Conservation (phyloP, 2,329 filamentous ascomycete species). For the Rhynchosporium agropyri region DNA sequence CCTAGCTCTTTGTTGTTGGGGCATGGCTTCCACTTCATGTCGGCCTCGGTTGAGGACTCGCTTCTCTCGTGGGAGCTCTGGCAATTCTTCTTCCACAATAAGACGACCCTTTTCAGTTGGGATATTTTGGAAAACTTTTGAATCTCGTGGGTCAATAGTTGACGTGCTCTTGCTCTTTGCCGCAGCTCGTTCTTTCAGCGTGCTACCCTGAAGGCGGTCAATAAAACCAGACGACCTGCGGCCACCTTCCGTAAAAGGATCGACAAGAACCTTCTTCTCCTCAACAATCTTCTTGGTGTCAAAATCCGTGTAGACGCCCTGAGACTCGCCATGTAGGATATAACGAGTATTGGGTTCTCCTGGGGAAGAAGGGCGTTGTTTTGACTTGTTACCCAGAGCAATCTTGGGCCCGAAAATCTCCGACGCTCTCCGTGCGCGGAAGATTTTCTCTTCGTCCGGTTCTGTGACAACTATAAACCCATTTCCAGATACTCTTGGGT, state of each 20-base stretch:
- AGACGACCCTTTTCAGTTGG: background rate
- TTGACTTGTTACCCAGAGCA: conserved; percentile 30
- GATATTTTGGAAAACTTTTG: background rate
- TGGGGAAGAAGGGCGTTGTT: conserved; percentile 34
- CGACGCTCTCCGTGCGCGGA: conserved; percentile 16
- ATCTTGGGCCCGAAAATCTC: conserved; percentile 32
- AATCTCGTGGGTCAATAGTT: background rate
- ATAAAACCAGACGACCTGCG: conserved; percentile 31
- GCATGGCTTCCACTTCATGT: background rate
- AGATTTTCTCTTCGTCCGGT: background rate
- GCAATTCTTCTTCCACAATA: conserved; percentile 1
- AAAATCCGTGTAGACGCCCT: conserved; percentile 35
- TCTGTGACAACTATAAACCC: background rate
- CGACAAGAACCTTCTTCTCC: conserved; percentile 28
- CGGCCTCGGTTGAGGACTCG: background rate
- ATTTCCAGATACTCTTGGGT: background rate
- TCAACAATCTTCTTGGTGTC: conserved; percentile 32
- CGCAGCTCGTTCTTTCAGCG: background rate
- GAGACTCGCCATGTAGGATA: conserved; percentile 37
- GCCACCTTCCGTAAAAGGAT: conserved; percentile 37
- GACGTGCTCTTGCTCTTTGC: conserved; percentile 4
- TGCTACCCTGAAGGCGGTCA: conserved; percentile 28
- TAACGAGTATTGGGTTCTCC: conserved; percentile 33
- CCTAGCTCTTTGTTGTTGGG: conserved; percentile 24
- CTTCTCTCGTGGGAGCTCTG: background rate